A percentile compares a stretch with the other conserved stretches of the same genome.
Conservation (phyloP, 2,329 filamentous ascomycete species). For the Talaromyces funiculosus region DNA sequence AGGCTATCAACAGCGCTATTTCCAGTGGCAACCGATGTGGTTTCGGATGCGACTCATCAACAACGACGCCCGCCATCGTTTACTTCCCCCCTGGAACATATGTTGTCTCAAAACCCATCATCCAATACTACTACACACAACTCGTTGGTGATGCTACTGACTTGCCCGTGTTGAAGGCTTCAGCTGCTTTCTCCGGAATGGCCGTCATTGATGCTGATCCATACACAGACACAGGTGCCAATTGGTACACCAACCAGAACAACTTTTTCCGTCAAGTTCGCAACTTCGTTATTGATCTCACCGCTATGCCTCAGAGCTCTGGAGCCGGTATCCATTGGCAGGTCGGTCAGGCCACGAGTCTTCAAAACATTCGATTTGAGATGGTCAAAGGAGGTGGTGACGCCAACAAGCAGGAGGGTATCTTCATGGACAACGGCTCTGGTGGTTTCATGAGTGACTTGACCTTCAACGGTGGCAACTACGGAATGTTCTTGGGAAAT, state of each 20-base stretch:
- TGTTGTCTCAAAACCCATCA: slow-evolving; percentile 68
- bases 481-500: slow-evolving; percentile 73
- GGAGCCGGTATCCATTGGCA: slow-evolving; percentile 79
- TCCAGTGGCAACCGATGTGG: slow-evolving; percentile 74
- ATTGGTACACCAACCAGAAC: slow-evolving; percentile 74
- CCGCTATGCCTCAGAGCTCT: slow-evolving; percentile 52
- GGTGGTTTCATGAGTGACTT: slow-evolving; percentile 81
- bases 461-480: slow-evolving; percentile 73
- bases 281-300: slow-evolving; percentile 75
- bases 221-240: slow-evolving; percentile 62
- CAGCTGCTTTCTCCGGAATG: slow-evolving; percentile 70
- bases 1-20: slow-evolving; percentile 80
- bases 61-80: slow-evolving; percentile 75
- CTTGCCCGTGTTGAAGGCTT: slow-evolving; percentile 69
- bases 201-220: slow-evolving; percentile 85
- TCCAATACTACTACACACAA: slow-evolving; percentile 90
- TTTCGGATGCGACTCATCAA: slow-evolving; percentile 73
- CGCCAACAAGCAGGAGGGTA: slow-evolving; percentile 65
- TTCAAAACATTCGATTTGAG: slow-evolving; percentile 77
- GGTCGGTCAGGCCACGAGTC: slow-evolving; percentile 72
- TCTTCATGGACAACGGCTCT: slow-evolving; percentile 81
- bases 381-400: slow-evolving; percentile 63
- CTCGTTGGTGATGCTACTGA: slow-evolving; percentile 73
- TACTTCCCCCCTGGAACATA: slow-evolving; percentile 92
- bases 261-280: slow-evolving; percentile 81